A percentile compares a stretch with the other conserved stretches of the same genome.
Evolutionary conservation across 2,329 filamentous ascomycete genomes (phyloP).

Genomic region (Trichoderma sp.): DNA sequence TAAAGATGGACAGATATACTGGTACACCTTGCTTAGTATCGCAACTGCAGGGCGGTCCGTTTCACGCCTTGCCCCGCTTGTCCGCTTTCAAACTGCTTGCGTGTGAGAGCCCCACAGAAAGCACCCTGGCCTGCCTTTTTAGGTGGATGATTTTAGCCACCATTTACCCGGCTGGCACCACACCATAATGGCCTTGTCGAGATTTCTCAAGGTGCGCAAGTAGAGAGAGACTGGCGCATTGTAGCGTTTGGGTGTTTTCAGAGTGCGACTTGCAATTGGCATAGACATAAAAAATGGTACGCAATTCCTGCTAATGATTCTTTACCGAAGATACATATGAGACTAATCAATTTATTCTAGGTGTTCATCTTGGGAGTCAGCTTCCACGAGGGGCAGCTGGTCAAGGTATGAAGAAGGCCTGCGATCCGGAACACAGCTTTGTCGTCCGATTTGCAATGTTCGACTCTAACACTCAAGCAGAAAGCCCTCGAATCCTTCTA

Average conservation of each 20-base stretch:
- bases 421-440: neutral
- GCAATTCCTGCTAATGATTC: too few relatives aligned
- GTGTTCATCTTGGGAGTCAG: conserved; percentile 84
- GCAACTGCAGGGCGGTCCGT: conserved; percentile 17
- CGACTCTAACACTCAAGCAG: conserved; percentile 35
- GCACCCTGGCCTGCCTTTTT: neutral
- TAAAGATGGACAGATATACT: conserved; percentile 24
- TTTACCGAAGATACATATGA: fast-evolving
- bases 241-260: neutral
- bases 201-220: neutral
- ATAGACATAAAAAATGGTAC: conserved; percentile 10
- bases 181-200: neutral
- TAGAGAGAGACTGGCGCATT: neutral
- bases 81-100: neutral
- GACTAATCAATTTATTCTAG: conserved; percentile 41
- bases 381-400: conserved; percentile 78
- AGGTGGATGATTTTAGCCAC: neutral
- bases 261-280: neutral
- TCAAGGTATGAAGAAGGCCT: conserved; percentile 61
- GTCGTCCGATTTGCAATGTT: neutral
- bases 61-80: conserved; percentile 25
- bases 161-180: conserved; percentile 1
- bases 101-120: neutral
- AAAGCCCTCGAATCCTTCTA: conserved; percentile 83
- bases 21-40: conserved; percentile 2